Percentiles rank a stretch among this genome's conserved stretches.
These are phyloP conservation scores for Fusarium anguioides DNA, from an alignment of 2,329 filamentous ascomycete genomes.

Conservation along the genomic window DNA sequence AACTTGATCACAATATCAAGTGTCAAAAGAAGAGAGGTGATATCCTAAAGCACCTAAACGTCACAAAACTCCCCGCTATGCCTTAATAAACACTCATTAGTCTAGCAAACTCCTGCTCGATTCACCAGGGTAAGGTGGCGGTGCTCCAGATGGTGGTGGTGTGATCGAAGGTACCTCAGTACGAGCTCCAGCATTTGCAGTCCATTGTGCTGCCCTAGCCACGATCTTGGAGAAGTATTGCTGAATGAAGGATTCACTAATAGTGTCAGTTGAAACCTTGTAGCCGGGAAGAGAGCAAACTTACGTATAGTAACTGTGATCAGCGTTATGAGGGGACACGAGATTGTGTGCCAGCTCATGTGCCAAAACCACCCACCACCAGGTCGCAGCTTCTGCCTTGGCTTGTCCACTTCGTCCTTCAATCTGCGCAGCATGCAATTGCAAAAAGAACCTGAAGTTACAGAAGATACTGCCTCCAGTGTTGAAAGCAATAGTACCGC, in stretches of 20 bases:
- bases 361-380: conserved; percentile 96
- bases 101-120: conserved; percentile 39
- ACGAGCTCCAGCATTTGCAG: conserved; percentile 19
- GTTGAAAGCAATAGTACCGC: conserved; percentile 94
- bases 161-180: conserved; percentile 12
- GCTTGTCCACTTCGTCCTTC: conserved; percentile 53
- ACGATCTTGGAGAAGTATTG: conserved; percentile 81
- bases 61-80: conserved; percentile 35
- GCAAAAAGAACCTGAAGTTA: conserved; percentile 87
- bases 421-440: conserved; percentile 73
- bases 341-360: conserved; percentile 97
- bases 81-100: conserved; percentile 19
- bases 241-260: conserved; percentile 78
- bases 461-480: conserved; percentile 88
- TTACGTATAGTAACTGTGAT: conserved; percentile 85
- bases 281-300: conserved; percentile 40
- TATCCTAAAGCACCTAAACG: conserved; percentile 10
- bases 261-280: conserved; percentile 30
- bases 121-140: conserved; percentile 20
- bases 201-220: conserved; percentile 59
- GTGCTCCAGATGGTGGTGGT: conserved; percentile 39
- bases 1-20: not conserved
- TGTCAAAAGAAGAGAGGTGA: not conserved
- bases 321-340: conserved; percentile 78
- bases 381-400: conserved; percentile 76